A percentile compares a stretch with the other conserved stretches of the same genome.
Conservation (phyloP, 2,329 filamentous ascomycete species). For the Hymenotorrendiella dingleyae region DNA sequence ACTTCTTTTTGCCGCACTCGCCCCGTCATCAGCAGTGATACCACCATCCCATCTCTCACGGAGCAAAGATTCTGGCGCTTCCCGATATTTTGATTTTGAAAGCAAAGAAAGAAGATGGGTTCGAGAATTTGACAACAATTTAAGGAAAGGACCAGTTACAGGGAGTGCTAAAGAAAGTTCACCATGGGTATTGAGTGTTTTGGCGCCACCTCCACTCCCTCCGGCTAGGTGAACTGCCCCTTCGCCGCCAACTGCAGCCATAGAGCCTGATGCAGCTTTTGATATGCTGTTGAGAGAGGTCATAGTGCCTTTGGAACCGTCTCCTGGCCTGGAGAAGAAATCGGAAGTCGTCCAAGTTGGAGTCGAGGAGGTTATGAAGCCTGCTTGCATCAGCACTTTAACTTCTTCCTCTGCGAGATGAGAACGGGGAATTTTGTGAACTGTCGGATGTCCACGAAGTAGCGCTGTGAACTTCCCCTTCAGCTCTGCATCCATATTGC, state of each 20-base stretch:
- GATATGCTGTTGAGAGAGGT: constrained; percentile 58
- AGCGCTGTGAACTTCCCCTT: constrained; percentile 46
- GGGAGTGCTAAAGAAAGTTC: constrained; percentile 57
- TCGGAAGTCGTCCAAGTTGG: constrained; percentile 33
- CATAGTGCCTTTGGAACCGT: constrained; percentile 41
- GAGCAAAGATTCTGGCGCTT: constrained; percentile 56
- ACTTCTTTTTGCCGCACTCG: constrained; percentile 42
- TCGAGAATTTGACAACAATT: constrained; percentile 55
- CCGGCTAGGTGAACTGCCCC: constrained; percentile 59
- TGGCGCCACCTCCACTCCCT: constrained; percentile 37
- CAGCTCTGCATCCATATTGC: constrained; percentile 36
- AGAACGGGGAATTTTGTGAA: constrained; percentile 35
- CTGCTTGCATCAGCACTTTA: constrained; percentile 55
- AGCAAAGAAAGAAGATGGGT: constrained; percentile 56
- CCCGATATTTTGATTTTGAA: constrained; percentile 52
- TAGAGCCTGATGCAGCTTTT: constrained; percentile 59
- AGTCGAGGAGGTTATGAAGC: constrained; percentile 56
- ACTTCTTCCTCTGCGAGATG: constrained; percentile 41
- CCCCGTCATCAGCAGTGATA: constrained; percentile 39
- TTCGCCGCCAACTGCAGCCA: constrained; percentile 64
- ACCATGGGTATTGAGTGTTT: constrained; percentile 18
- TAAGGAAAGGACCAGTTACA: constrained; percentile 60
- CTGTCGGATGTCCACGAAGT: constrained; percentile 45
- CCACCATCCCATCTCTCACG: constrained; percentile 68
- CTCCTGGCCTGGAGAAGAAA: constrained; percentile 36